Percentiles rank a stretch among this genome's conserved stretches.
Conservation (phyloP, 257 asterid species). For the Solanum neorickii region DNA sequence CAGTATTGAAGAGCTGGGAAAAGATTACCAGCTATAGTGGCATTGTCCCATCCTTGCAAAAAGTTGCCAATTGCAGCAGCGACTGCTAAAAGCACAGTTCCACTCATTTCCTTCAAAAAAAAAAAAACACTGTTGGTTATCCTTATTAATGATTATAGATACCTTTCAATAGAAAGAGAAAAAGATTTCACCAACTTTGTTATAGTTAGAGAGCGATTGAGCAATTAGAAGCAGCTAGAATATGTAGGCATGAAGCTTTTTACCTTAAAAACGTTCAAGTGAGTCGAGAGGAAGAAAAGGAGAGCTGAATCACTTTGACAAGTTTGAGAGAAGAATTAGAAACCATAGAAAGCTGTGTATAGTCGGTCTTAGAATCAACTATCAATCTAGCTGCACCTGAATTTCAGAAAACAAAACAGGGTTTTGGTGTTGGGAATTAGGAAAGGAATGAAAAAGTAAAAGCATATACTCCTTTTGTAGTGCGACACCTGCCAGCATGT, state of each 20-base stretch:
- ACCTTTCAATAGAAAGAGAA: not conserved
- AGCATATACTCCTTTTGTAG: not conserved
- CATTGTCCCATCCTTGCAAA: constrained; percentile 72
- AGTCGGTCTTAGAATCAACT: not conserved
- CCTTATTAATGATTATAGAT: not conserved
- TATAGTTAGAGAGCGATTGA: not conserved
- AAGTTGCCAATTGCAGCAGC: constrained; percentile 57
- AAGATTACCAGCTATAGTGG: constrained; percentile 47
- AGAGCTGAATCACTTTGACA: not conserved
- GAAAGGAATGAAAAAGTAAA: not conserved
- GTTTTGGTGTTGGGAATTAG: not conserved
- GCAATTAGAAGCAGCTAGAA: not conserved
- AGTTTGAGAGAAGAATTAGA: not conserved
- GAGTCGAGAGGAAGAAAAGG: not conserved
- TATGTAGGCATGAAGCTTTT: not conserved
- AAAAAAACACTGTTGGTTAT: not conserved
- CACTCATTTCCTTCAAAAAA: constrained; percentile 24
- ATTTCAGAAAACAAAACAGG: not conserved
- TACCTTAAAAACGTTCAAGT: not conserved
- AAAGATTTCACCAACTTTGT: not conserved
- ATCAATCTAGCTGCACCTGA: not conserved
- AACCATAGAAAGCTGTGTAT: not conserved
- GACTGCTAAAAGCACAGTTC: constrained; percentile 42
- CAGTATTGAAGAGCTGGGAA: not conserved
- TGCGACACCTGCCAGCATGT: not conserved